Base-by-base conservation (phyloP, 306 rosid genomes). In the Fragaria ananassa region DNA sequence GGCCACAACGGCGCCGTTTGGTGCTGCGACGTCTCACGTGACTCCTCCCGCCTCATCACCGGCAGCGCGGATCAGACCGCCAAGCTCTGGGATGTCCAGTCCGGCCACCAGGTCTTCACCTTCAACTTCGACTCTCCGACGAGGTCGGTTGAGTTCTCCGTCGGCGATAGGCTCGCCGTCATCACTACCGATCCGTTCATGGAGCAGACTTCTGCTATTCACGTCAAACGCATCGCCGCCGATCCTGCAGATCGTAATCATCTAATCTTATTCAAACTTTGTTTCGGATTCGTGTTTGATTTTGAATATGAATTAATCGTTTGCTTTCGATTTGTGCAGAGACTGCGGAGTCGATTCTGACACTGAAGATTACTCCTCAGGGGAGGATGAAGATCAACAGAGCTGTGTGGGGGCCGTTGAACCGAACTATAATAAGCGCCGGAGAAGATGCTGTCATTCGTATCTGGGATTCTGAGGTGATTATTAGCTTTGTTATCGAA, bases 1-100 rank as follows among this genome's bases (percentile, higher is more conserved):
- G 96, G 96, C 23, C 98, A 95, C 81, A 95, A 95, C 79, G 98
- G 97, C 1, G 97, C 98, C 29, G 98, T 95, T 41, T 95, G 97
- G 98, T 90, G 85, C 89, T 94, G 97, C 77, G 97, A 94, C 42
- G 98, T 94, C 11, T 90, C 98, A 5, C 83, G 98, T 45, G 96
- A 93, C 86, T 93, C 96, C 2, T 60, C 80, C 67, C 84, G 72
- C 12, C 85, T 93, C 34, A 85, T 95, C 11, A 95, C 98, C 0
- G 97, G 91, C 0, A 92, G 98, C 72, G 98, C 97, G 2, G 97
- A 95, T 78, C 93, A 88, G 80, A 78, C 89, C 7, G 97, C 86
- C 0, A 92, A 88, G 84, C 78, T 95, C 1, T 95, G 98, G 98
- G 76, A 85, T 64, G 98, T 95, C 13, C 88, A 84, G 71, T 79